phyloP scores from a whole-genome alignment of 495 filamentous ascomycete species.

The Lasiosphaeris hirsuta region DNA sequence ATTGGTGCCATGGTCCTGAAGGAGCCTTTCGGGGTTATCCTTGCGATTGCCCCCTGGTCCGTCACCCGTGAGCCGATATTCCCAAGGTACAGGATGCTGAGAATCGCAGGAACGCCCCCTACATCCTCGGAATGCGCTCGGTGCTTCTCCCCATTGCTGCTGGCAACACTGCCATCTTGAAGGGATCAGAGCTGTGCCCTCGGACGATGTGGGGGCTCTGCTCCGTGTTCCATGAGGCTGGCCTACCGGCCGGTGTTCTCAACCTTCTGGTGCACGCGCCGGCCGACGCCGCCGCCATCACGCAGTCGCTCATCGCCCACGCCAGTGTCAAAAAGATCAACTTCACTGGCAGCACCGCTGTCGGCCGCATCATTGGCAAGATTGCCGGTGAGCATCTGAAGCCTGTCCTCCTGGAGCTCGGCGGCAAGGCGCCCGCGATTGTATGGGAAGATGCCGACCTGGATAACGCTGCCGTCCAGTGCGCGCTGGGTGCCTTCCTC shows the following conservation, averaged over 20 bases:
- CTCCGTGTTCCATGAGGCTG: conserved; percentile 68
- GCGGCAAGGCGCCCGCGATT: conserved; percentile 63
- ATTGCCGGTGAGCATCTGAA: conserved; percentile 62
- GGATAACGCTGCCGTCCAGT: conserved; percentile 51
- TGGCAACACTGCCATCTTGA: conserved; percentile 62
- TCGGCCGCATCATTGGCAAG: conserved; percentile 57
- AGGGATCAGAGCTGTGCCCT: conserved; percentile 68
- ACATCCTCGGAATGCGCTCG: conserved; percentile 65
- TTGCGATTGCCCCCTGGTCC: conserved; percentile 84
- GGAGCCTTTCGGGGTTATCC: conserved; percentile 77
- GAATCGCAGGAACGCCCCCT: conserved; percentile 65
- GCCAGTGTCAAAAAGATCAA: conserved; percentile 59
- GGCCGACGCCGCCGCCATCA: conserved; percentile 52
- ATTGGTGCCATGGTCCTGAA: conserved; percentile 66
- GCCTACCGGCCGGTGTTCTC: conserved; percentile 60
- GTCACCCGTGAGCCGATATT: conserved; percentile 2
- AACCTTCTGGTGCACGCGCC: conserved; percentile 55
- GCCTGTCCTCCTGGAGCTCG: conserved; percentile 64
- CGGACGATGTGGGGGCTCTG: conserved; percentile 71
- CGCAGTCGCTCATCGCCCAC: conserved; percentile 52
- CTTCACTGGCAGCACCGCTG: conserved; percentile 61
- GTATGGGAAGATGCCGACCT: conserved; percentile 65
- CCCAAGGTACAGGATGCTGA: conserved; percentile 14
- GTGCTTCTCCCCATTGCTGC: conserved; percentile 72
- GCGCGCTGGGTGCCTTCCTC: conserved; percentile 51